phyloP scores from a whole-genome alignment of 225 moss, liverwort and hornwort genomes.

The Ulota crispa region DNA sequence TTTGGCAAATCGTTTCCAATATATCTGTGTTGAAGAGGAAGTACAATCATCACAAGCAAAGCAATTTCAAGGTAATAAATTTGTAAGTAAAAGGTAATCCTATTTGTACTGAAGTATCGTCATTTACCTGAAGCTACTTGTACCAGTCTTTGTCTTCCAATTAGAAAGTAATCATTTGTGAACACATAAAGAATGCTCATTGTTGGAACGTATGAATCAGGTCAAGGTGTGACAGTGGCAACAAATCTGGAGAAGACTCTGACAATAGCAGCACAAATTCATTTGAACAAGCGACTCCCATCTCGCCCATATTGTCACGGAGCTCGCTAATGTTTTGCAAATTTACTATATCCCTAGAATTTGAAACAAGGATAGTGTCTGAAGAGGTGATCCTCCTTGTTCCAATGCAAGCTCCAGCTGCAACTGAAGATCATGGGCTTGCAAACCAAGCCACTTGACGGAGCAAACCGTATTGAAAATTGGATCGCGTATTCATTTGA shows the following conservation, averaged over 20 bases:
- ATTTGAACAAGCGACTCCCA: not conserved
- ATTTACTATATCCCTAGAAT: not conserved
- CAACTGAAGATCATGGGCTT: constrained; percentile 23
- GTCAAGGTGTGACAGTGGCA: constrained; percentile 8
- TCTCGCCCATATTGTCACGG: not conserved
- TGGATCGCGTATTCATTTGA: not conserved
- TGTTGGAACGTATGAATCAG: not conserved
- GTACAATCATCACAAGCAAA: constrained; percentile 4
- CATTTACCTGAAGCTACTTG: not conserved
- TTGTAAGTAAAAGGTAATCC: not conserved
- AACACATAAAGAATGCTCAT: not conserved
- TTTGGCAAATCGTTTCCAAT: constrained; percentile 24
- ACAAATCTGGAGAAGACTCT: constrained; percentile 1
- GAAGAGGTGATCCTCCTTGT: constrained; percentile 18
- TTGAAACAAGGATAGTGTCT: constrained; percentile 10
- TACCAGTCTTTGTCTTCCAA: not conserved
- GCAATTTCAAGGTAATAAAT: constrained; percentile 14
- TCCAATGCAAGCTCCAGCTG: constrained; percentile 24
- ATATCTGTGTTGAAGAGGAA: constrained; percentile 15
- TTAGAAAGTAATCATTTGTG: not conserved
- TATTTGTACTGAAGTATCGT: not conserved
- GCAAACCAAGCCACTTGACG: not conserved
- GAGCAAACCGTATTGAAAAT: not conserved
- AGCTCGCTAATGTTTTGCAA: not conserved
- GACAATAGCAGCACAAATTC: not conserved